Conservation (phyloP, 2,329 filamentous ascomycete genomes). For the Seiridium cupressi region DNA sequence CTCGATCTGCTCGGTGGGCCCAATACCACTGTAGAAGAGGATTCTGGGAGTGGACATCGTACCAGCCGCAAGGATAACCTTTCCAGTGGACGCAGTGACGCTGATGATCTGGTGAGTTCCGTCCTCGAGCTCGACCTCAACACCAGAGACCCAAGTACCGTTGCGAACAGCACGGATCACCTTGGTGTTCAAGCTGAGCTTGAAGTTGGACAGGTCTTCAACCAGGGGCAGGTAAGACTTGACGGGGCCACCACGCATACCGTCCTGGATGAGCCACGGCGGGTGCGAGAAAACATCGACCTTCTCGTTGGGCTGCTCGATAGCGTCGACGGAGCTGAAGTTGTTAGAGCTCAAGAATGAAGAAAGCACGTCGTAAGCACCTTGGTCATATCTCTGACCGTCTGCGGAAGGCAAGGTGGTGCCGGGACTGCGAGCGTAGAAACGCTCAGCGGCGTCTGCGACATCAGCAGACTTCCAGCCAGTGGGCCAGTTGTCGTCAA, state of each 20-base stretch:
- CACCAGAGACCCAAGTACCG: conserved; percentile 48
- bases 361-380: conserved; percentile 13
- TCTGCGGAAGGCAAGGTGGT: conserved; percentile 23
- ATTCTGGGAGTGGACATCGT: conserved; percentile 56
- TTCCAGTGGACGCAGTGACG: conserved; percentile 47
- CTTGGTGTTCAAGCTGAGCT: conserved; percentile 17
- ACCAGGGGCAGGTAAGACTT: conserved; percentile 16
- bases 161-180: conserved; percentile 21
- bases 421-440: conserved; percentile 25
- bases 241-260: conserved; percentile 15
- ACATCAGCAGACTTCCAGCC: conserved; percentile 28
- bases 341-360: conserved; percentile 14
- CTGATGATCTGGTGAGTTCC: conserved; percentile 50
- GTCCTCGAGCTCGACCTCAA: conserved; percentile 47
- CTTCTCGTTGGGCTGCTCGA: conserved; percentile 16
- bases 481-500: conserved; percentile 26
- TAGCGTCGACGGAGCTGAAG: conserved; percentile 11
- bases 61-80: conserved; percentile 54
- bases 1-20: conserved; percentile 44
- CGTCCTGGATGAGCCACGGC: conserved; percentile 44
- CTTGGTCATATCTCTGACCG: conserved; percentile 18
- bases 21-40: conserved; percentile 56
- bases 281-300: conserved; percentile 36
- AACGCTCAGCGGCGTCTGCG: conserved; percentile 19
- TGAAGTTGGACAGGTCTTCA: conserved; percentile 14